Base-by-base conservation (phyloP, 306 rosid genomes). In the Castanea sativa region DNA sequence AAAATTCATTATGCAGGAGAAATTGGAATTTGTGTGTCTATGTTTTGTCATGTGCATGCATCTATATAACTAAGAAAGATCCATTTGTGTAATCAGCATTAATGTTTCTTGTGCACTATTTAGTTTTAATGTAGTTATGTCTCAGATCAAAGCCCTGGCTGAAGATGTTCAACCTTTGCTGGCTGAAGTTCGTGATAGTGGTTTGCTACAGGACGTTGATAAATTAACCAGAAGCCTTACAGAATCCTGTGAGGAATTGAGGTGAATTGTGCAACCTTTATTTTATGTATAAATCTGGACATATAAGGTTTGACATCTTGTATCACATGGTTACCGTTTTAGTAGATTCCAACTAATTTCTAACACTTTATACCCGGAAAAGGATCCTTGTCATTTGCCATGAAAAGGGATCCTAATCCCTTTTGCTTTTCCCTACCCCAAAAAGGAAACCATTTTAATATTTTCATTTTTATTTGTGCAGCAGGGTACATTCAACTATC, bases 121-220 rank as follows among this genome's bases (percentile, higher is more conserved):
- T 81, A 82, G 83, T 81, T 79, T 85, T 86, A 95, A 85, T 89
- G 90, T 90, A 90, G 94, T 92, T 90, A 89, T 84, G 81, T 84
- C 90, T 89, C 97, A 92, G 98, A 90, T 94, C 38, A 81, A 94
- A 92, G 98, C 96, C 94, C 90, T 94, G 97, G 85, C 94, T 83
- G 97, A 89, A 82, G 98, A 94, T 91, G 83, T 91, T 81, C 97
- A 90, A 85, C 98, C 98, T 75, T 83, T 94, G 88, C 87, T 94
- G 78, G 78, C 98, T 35, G 97, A 94, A 87, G 87, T 94, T 78
- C 97, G 88, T 78, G 97, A 89, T 52, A 85, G 93, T 79, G 91
- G 88, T 73, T 83, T 94, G 76, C 87, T 94, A 83, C 87, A 87
- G 78, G 97, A 94, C 75, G 90, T 91, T 81, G 97, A 94, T 68